phyloP scores from a whole-genome alignment of 2,329 filamentous ascomycete genomes.

The Aureobasidium pullulans region DNA sequence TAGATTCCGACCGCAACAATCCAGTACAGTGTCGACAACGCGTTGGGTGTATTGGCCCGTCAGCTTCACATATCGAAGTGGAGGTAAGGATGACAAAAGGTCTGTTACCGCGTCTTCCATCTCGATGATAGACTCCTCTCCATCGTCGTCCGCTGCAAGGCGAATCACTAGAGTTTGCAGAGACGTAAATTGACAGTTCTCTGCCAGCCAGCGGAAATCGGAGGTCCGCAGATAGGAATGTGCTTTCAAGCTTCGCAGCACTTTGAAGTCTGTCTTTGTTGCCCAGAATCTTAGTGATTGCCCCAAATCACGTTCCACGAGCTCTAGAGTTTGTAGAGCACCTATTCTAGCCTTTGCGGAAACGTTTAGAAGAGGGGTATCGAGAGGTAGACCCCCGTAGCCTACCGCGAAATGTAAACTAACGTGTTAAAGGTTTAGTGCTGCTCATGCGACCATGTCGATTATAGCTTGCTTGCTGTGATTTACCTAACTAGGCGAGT shows the following conservation, averaged over 20 bases:
- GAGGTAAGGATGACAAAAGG: not conserved
- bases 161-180: not conserved
- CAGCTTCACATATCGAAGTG: not conserved
- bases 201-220: not conserved
- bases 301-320: not conserved
- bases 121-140: not conserved
- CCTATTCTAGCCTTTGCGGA: not conserved
- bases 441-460: not conserved
- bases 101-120: not conserved
- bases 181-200: not conserved
- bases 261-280: not conserved
- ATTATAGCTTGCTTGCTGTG: not conserved
- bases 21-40: not conserved
- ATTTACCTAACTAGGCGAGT: not conserved
- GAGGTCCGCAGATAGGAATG: not conserved
- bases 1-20: not conserved
- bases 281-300: not conserved
- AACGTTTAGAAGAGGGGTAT: too few relatives aligned
- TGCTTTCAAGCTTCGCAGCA: not conserved
- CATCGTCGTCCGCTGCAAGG: not conserved
- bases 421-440: not conserved
- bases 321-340: not conserved
- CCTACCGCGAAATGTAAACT: not conserved
- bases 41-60: not conserved
- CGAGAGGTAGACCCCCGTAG: too few relatives aligned